Evolutionary conservation across 371 early-diverging fungal species (phyloP).

Genomic region (Mucor racemosus): DNA sequence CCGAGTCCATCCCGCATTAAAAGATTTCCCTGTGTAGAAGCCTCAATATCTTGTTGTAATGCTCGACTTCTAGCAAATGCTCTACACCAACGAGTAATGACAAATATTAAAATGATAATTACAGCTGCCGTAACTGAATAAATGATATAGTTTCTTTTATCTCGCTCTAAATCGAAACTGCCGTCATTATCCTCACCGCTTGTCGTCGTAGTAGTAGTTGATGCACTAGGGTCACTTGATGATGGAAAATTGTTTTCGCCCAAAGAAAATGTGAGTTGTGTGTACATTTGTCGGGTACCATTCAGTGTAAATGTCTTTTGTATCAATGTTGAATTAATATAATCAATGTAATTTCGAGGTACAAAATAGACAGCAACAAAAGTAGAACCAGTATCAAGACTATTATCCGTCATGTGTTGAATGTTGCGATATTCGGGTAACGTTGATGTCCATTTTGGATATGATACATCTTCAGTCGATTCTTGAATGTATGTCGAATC

Average conservation of each 20-base stretch:
- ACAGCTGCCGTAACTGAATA: slow-evolving; percentile 18
- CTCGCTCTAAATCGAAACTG: not conserved
- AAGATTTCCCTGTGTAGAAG: not conserved
- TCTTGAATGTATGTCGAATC: slow-evolving; percentile 13
- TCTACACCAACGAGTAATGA: slow-evolving; percentile 20
- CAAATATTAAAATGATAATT: slow-evolving; percentile 6
- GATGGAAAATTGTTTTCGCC: slow-evolving; percentile 23
- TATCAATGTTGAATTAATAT: slow-evolving; percentile 17
- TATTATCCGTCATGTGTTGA: slow-evolving; percentile 43
- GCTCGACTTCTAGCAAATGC: slow-evolving; percentile 11
- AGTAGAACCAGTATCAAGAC: slow-evolving; percentile 20
- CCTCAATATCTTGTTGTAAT: not conserved
- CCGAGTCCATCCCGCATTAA: not conserved
- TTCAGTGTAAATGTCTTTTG: slow-evolving; percentile 7
- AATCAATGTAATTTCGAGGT: slow-evolving; percentile 28
- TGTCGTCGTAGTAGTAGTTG: not conserved
- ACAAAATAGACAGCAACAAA: slow-evolving; percentile 40
- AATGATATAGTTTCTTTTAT: slow-evolving; percentile 21
- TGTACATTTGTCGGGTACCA: slow-evolving; percentile 10
- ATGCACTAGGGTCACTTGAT: slow-evolving; percentile 7
- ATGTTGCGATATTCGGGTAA: slow-evolving; percentile 36
- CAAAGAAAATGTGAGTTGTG: slow-evolving; percentile 24
- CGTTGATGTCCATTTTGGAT: slow-evolving; percentile 25
- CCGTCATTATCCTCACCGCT: not conserved
- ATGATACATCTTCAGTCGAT: slow-evolving; percentile 22